These are phyloP conservation scores for Podila minutissima DNA, from an alignment of 192 early-diverging fungal species.

Conservation along the genomic window DNA sequence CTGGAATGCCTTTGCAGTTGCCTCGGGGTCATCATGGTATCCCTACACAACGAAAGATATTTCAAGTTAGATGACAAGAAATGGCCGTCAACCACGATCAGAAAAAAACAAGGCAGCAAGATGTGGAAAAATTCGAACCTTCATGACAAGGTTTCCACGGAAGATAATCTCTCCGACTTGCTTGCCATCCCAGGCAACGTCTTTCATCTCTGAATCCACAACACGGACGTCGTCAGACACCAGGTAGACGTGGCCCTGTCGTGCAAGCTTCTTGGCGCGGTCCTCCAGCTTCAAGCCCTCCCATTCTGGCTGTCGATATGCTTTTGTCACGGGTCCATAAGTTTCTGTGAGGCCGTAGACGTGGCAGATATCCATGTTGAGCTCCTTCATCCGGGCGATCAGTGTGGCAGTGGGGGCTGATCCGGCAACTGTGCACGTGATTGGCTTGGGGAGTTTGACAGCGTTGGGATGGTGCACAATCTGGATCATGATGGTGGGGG, in stretches of 20 bases:
- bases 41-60: constrained; percentile 4
- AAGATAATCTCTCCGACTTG: constrained; percentile 66
- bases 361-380: constrained; percentile 65
- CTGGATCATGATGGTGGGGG: constrained; percentile 69
- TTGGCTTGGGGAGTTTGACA: constrained; percentile 29
- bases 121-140: constrained; percentile 27
- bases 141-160: constrained; percentile 67
- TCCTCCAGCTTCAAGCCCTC: constrained; percentile 35
- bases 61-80: neutral
- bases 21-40: constrained; percentile 59
- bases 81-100: neutral
- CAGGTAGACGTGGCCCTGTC: constrained; percentile 63
- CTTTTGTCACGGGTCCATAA: constrained; percentile 58
- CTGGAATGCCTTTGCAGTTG: constrained; percentile 63
- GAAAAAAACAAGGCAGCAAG: neutral
- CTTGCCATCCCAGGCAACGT: constrained; percentile 60
- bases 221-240: constrained; percentile 64
- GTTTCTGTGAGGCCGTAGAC: constrained; percentile 74
- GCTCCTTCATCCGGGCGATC: constrained; percentile 55
- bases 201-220: constrained; percentile 51
- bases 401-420: constrained; percentile 63
- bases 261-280: constrained; percentile 51
- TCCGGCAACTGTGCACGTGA: constrained; percentile 55
- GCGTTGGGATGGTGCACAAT: constrained; percentile 60
- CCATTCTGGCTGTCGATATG: constrained; percentile 50